Percentiles rank a stretch among this genome's conserved stretches.
These are phyloP conservation scores for Trichoderma guizhouense DNA, from an alignment of 2,329 filamentous ascomycete species.

Conservation along the genomic window DNA sequence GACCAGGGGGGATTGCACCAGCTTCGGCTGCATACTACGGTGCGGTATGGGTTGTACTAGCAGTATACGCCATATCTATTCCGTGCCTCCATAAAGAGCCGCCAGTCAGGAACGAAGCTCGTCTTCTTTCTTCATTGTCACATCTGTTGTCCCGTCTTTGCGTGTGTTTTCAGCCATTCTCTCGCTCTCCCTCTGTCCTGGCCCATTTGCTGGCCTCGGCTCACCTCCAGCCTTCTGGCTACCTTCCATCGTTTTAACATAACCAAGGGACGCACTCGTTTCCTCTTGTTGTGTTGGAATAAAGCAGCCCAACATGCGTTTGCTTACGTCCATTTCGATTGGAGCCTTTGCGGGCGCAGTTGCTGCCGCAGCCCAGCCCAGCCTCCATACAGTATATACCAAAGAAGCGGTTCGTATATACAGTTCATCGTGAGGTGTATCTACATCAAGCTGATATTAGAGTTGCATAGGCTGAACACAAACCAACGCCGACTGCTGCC, in stretches of 20 bases:
- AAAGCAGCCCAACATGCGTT: neutral
- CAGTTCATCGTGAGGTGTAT: neutral
- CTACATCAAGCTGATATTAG: neutral
- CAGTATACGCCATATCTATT: constrained; percentile 5
- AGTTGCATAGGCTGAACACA: neutral
- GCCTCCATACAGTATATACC: neutral
- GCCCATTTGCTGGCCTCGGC: neutral
- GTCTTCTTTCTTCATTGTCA: neutral
- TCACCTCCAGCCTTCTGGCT: constrained; percentile 1
- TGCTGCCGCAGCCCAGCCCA: neutral
- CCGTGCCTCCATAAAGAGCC: constrained; percentile 5
- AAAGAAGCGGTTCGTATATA: neutral
- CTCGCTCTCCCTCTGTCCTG: neutral
- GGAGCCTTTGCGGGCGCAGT: constrained; percentile 9
- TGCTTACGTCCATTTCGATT: constrained; percentile 4
- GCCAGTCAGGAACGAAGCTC: neutral
- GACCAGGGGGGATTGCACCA: constrained; percentile 11
- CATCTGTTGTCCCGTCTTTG: neutral
- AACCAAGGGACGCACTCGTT: constrained; percentile 1
- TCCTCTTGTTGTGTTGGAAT: neutral
- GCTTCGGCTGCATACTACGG: neutral
- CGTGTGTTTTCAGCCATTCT: constrained; percentile 1
- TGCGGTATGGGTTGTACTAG: neutral
- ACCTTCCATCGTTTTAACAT: neutral
- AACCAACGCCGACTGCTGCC: neutral